These are phyloP conservation scores for Pulveroboletus sp. DNA, from an alignment of 768 basidiomycete species.

Conservation along the genomic window DNA sequence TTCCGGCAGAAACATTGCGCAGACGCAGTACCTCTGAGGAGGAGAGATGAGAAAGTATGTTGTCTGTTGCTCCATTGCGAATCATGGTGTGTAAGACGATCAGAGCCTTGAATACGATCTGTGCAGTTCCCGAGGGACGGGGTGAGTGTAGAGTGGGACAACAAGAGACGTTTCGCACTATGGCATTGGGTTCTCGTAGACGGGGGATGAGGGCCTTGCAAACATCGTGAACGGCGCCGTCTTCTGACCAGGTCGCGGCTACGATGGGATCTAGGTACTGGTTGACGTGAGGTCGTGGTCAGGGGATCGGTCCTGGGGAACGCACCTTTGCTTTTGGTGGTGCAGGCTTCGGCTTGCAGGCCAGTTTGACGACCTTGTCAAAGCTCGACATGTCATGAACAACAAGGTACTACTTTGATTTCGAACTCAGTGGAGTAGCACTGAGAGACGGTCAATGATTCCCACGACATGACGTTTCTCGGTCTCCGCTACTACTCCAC, in stretches of 20 bases:
- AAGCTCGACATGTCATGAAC: constrained; percentile 62
- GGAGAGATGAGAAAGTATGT: constrained; percentile 81
- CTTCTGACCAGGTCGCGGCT: constrained; percentile 94
- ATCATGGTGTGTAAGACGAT: constrained; percentile 97
- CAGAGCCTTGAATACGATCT: constrained; percentile 98
- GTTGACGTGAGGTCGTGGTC: background rate
- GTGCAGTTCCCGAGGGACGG: background rate
- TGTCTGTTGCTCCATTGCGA: constrained; percentile 93
- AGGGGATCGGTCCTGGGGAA: background rate
- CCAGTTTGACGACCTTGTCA: constrained; percentile 92
- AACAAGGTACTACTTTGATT: constrained; percentile 14
- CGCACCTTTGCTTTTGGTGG: constrained; percentile 92
- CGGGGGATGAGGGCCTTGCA: constrained; percentile 83
- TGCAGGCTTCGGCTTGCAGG: constrained; percentile 96
- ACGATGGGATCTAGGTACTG: constrained; percentile 97
- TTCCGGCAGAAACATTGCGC: constrained; percentile 74
- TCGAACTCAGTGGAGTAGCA: constrained; percentile 27
- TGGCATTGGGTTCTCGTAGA: constrained; percentile 87
- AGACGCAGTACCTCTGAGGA: constrained; percentile 79
- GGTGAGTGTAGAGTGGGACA: background rate
- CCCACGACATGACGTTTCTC: constrained; percentile 10
- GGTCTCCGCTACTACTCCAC: background rate
- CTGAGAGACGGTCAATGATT: no score
- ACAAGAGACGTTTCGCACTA: constrained; percentile 52
- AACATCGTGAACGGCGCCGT: constrained; percentile 90